Percentiles rank a stretch among this genome's conserved stretches.
phyloP scores from a whole-genome alignment of 1,284 basidiomycete genomes.

The Sporisorium exsertum region DNA sequence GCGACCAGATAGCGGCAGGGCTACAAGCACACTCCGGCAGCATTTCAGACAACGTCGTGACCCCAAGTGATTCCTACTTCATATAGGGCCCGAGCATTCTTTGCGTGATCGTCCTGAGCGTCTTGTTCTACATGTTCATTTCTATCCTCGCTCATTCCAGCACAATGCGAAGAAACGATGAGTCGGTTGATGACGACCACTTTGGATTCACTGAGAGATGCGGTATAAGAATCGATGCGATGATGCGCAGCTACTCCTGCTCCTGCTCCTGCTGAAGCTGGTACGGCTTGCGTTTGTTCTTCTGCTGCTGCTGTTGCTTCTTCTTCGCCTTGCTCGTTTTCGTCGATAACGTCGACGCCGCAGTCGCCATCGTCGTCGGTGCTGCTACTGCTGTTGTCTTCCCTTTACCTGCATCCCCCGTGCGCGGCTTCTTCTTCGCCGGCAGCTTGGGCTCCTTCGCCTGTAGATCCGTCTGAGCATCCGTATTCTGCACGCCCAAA shows the following conservation, averaged over 20 bases:
- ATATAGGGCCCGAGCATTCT: too few relatives aligned
- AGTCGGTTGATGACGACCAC: background rate
- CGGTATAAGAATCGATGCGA: background rate
- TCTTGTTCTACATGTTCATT: too few relatives aligned
- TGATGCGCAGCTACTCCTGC: background rate
- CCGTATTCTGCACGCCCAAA: slow-evolving; percentile 40
- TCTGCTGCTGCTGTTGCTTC: slow-evolving; percentile 2
- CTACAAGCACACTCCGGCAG: too few relatives aligned
- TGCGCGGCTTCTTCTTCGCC: slow-evolving; percentile 30
- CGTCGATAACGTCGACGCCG: background rate
- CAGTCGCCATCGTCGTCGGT: background rate
- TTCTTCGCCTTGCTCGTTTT: slow-evolving; percentile 9
- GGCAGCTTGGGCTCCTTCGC: slow-evolving; percentile 11
- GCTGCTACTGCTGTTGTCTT: background rate
- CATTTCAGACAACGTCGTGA: too few relatives aligned
- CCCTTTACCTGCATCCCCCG: background rate
- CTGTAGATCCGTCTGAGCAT: slow-evolving; percentile 29
- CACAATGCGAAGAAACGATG: background rate
- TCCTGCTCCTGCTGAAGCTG: background rate
- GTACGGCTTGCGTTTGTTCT: slow-evolving; percentile 10
- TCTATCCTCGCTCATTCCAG: too few relatives aligned
- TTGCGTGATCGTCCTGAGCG: too few relatives aligned
- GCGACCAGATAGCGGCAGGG: too few relatives aligned
- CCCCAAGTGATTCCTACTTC: too few relatives aligned
- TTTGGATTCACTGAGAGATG: background rate